A percentile compares a stretch with the other conserved stretches of the same genome.
These are phyloP conservation scores for Phytophthora cajani DNA, from an alignment of 352 stramenopile species.

Conservation along the genomic window DNA sequence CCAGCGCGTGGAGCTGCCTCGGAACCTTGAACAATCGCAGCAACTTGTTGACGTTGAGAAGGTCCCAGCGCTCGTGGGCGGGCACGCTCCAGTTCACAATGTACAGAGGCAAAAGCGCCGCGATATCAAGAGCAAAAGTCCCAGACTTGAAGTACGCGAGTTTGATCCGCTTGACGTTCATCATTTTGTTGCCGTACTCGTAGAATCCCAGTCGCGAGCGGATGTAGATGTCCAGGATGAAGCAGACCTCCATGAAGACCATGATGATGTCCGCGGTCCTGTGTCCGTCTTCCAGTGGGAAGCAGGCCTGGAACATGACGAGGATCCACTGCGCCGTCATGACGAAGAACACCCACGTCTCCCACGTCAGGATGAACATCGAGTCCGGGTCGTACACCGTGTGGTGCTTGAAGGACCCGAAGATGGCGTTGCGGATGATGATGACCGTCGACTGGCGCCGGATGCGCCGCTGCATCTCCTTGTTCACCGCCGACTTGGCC, in stretches of 20 bases:
- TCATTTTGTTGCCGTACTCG: conserved; percentile 77
- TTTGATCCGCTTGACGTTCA: conserved; percentile 40
- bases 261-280: conserved; percentile 27
- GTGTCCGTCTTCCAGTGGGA: conserved; percentile 12
- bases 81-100: conserved; percentile 52
- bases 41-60: conserved; percentile 76
- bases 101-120: conserved; percentile 55
- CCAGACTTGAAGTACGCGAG: conserved; percentile 48
- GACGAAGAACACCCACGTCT: conserved; percentile 59
- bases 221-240: conserved; percentile 62
- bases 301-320: conserved; percentile 61
- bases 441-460: conserved; percentile 26
- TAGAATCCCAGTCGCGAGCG: conserved; percentile 59
- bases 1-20: conserved; percentile 49
- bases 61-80: conserved; percentile 34
- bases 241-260: conserved; percentile 45
- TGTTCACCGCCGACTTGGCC: conserved; percentile 37
- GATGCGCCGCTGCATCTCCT: conserved; percentile 13
- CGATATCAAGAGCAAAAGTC: conserved; percentile 50
- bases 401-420: conserved; percentile 20
- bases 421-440: conserved; percentile 26
- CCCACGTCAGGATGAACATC: conserved; percentile 50
- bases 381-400: conserved; percentile 52
- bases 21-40: conserved; percentile 60
- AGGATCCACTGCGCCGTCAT: conserved; percentile 61